Base-by-base conservation (phyloP, 495 filamentous ascomycete genomes). In the Trichodelitschia bisporula region DNA sequence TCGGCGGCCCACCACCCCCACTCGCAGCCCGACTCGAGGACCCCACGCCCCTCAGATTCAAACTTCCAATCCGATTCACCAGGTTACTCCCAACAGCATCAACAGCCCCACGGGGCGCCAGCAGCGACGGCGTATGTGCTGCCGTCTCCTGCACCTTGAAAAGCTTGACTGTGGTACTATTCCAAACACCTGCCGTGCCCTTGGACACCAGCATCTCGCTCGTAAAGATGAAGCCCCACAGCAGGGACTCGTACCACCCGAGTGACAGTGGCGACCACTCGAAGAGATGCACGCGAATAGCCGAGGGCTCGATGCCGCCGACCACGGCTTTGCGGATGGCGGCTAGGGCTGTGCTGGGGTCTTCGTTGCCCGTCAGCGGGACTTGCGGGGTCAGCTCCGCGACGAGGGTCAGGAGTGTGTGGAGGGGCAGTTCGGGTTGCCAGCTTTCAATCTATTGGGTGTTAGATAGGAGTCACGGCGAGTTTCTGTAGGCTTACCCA, bases 191-290 rank as follows among this genome's bases (percentile, higher is more conserved):
- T n/a, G 80, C 72, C 1, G 76, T 83, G 18, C 86, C 86, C 48
- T 70, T 77, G 1, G 72, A 61, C 2, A 90, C 72, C 27, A 80
- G 65, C 66, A 91, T 77, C 50, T 97, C 86, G 37, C 66, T 69
- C 18, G 71, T 64, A 51, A 93, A 97, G 38, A 92, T 69, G 50
- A 92, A 82, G n/a, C 78, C 69, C 86, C 86, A 97, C 4, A 97
- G 64, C 13, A 95, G 51, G 0, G 73, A 80, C 46, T 93, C 79
- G 42, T 97, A 97, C 86, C 86, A 97, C 28, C 89, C 86, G 21
- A 97, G 62, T 0, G 77, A 75, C 8, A 92, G 57, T 0, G 79
- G 70, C 1, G 83, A 84, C 86, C 86, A 97, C 52, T 90, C 78
- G 48, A 97, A 97, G 30, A 77, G 72, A 42, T 93, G 86, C 1